Percentiles rank a stretch among this genome's conserved stretches.
Conservation (phyloP, 306 rosid species). For the Acacia confusa region DNA sequence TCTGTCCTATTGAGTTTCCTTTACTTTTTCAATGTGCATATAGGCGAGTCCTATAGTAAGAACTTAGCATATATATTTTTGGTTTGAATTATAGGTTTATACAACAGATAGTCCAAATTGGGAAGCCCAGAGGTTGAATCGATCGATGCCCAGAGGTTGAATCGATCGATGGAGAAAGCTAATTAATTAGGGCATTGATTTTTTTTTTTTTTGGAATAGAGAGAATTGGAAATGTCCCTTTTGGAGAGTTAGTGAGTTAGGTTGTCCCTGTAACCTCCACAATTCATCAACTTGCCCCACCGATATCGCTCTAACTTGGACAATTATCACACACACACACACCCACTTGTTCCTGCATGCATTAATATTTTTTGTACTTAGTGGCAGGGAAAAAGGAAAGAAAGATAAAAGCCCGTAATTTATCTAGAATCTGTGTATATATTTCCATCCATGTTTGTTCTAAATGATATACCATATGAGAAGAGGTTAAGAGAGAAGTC, state of each 20-base stretch:
- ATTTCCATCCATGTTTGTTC: no score
- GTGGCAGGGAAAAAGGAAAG: not conserved
- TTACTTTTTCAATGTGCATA: no score
- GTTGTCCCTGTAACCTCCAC: not conserved
- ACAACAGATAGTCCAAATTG: not conserved
- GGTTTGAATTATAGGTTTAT: no score
- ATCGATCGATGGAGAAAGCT: not conserved
- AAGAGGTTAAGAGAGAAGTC: not conserved
- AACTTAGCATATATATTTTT: no score
- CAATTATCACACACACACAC: not conserved
- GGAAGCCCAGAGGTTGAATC: not conserved
- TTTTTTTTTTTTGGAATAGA: not conserved
- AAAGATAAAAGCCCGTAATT: not conserved
- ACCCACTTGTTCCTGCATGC: not conserved
- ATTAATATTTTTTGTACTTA: no score
- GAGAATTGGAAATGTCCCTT: not conserved
- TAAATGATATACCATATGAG: no score
- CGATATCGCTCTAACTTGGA: not conserved
- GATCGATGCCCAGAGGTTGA: not conserved
- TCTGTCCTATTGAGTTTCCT: not conserved
- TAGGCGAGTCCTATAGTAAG: no score
- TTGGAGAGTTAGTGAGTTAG: not conserved
- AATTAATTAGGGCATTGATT: not conserved
- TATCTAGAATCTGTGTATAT: not conserved
- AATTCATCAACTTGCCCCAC: not conserved